Base-by-base conservation (phyloP, 164 flowering plant genomes). In the Nymphaea thermarum region DNA sequence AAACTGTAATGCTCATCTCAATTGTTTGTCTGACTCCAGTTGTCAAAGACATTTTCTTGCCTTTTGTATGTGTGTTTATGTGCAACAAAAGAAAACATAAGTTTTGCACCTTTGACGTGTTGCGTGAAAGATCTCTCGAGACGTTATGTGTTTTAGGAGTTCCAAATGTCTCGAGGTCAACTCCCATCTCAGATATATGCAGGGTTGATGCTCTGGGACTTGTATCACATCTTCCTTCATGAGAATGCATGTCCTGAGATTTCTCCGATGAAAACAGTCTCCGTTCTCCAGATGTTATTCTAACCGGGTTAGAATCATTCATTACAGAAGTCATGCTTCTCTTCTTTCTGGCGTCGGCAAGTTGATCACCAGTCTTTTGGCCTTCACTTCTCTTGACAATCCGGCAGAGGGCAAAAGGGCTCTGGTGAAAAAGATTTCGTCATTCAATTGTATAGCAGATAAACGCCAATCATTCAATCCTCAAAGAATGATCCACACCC, bases 321-420 rank as follows among this genome's bases (percentile, higher is more conserved):
- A 44, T 76, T 68, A 75, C 68, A 25, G 81, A 77, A 70, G 84
- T 70, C 62, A 77, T 84, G 18, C 44, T 78, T 66, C 64, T 77
- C 77, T 80, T 87, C 62, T 72, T 66, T 63, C 79, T 85, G 43
- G 74, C 51, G 41, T 82, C 87, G 60, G 73, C 80, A 44, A 77
- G 72, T 45, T 44, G 42, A 68, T 77, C 83, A 68, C 69, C 68
- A 3, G 43, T 71, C 73, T 81, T 84, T 65, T 60, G 75, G 25
- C 74, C 65, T 0, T 62, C 92, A 62, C 76, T 87, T 84, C 75
- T 93, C 71, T 88, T 88, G 5, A 84, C 73, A 11, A 93, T 80
- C 43, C 89, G 93, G 70, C 98, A 93, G 78, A 90, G 75, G 42
- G 95, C 91, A 80, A 84, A 90, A 70, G 81, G 85, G 64, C 93